Evolutionary conservation across 495 filamentous ascomycete genomes (phyloP).

Genomic region (Elaphomyces granulatus): DNA sequence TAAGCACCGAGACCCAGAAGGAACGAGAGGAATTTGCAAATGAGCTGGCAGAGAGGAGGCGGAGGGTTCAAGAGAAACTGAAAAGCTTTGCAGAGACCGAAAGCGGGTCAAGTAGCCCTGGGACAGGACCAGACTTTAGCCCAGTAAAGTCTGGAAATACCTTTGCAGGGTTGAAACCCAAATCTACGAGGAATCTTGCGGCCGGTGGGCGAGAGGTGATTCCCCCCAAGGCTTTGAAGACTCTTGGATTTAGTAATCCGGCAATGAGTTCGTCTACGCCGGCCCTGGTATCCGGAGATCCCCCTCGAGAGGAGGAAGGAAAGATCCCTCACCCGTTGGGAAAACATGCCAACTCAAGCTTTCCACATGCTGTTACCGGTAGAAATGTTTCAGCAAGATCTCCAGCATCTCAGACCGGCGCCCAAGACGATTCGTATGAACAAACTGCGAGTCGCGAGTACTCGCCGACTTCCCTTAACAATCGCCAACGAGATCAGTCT

Average conservation of each 20-base stretch:
- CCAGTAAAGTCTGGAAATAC: constrained; percentile 37
- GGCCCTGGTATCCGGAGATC: constrained; percentile 28
- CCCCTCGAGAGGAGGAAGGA: constrained; percentile 33
- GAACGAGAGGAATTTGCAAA: constrained; percentile 67
- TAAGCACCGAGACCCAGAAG: constrained; percentile 44
- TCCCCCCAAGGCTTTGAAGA: constrained; percentile 49
- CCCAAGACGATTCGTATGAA: constrained; percentile 29
- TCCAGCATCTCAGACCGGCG: constrained; percentile 12
- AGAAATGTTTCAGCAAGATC: constrained; percentile 21
- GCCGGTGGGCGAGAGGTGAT: constrained; percentile 31
- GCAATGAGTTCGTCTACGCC: constrained; percentile 38
- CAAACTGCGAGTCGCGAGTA: constrained; percentile 26
- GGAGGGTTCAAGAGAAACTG: constrained; percentile 69
- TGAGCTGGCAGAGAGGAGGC: constrained; percentile 63
- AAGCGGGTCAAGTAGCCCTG: constrained; percentile 39
- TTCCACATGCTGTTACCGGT: constrained; percentile 22
- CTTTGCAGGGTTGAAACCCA: constrained; percentile 54
- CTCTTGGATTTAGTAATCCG: constrained; percentile 47
- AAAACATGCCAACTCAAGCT: constrained; percentile 29
- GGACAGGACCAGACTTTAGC: constrained; percentile 27
- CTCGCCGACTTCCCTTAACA: constrained; percentile 23
- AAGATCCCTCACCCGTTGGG: constrained; percentile 21
- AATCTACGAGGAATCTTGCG: constrained; percentile 48
- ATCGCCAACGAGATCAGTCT: constrained; percentile 39
- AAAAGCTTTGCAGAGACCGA: constrained; percentile 56